phyloP scores from a whole-genome alignment of 495 filamentous ascomycete species.

The Penicillium macrosclerotiorum region DNA sequence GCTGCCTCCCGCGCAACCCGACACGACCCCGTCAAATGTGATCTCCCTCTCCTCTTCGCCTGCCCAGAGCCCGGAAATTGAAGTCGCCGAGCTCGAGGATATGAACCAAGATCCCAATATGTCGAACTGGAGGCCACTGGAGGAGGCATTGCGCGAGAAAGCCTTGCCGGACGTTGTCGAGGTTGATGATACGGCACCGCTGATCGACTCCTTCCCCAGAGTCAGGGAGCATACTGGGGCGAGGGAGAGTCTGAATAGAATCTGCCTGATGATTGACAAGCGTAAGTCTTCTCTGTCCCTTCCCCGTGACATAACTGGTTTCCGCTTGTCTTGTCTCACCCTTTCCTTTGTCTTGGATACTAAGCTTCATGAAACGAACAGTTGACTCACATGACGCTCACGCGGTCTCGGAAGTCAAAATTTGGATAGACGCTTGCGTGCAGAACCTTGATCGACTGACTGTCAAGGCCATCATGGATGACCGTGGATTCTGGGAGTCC shows the following conservation, averaged over 20 bases:
- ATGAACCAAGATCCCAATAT: constrained; percentile 47
- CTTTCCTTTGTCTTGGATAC: too few species aligned
- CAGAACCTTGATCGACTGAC: constrained; percentile 31
- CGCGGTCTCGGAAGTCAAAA: constrained; percentile 27
- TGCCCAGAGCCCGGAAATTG: constrained; percentile 50
- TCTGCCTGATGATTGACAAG: constrained; percentile 42
- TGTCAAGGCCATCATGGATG: constrained; percentile 27
- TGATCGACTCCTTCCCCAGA: constrained; percentile 37
- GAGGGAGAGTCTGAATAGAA: constrained; percentile 38
- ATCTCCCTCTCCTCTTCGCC: constrained; percentile 52
- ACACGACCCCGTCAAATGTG: constrained; percentile 25
- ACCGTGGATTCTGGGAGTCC: constrained; percentile 54
- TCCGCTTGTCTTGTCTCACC: too few species aligned
- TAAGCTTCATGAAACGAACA: constrained; percentile 14
- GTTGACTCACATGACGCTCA: constrained; percentile 27
- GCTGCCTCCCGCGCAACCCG: constrained; percentile 16
- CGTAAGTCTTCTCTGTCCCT: constrained; percentile 27
- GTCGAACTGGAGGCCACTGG: constrained; percentile 46
- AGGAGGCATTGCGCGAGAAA: constrained; percentile 32
- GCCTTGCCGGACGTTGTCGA: constrained; percentile 33
- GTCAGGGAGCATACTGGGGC: constrained; percentile 22
- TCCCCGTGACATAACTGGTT: neutral
- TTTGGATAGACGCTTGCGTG: constrained; percentile 35
- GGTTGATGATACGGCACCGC: constrained; percentile 26
- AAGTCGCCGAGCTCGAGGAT: constrained; percentile 56